Evolutionary conservation across 2,329 filamentous ascomycete genomes (phyloP).

Genomic region (Colletotrichum noveboracense): DNA sequence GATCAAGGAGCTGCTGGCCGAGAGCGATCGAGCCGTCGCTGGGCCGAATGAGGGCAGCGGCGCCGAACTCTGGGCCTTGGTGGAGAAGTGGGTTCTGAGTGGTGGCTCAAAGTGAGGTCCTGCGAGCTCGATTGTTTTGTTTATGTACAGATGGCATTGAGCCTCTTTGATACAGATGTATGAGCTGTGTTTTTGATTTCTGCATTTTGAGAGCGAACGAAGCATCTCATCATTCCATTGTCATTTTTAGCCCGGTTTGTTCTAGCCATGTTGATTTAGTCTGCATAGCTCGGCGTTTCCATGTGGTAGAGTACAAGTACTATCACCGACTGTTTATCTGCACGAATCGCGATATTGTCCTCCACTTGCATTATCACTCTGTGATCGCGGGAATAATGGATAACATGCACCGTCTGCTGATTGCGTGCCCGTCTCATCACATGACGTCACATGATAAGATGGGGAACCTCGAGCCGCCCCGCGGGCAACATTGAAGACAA

Average conservation of each 20-base stretch:
- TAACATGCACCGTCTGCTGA: neutral
- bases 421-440: neutral
- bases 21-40: neutral
- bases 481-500: neutral
- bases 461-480: neutral
- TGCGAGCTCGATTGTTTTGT: neutral
- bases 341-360: neutral
- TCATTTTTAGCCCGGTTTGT: neutral
- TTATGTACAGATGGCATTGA: neutral
- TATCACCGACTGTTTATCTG: neutral
- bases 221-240: neutral
- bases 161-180: neutral
- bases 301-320: neutral
- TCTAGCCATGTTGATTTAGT: neutral
- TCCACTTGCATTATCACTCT: neutral
- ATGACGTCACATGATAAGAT: constrained; percentile 15
- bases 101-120: neutral
- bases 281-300: neutral
- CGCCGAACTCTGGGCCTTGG: constrained; percentile 11
- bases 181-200: accelerated
- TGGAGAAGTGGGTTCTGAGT: constrained; percentile 12
- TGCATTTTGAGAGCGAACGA: neutral
- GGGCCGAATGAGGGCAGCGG: constrained; percentile 7
- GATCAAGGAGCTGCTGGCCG: constrained; percentile 8
- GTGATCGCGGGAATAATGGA: neutral